Base-by-base conservation (phyloP, 139 green algal species). In the Chlamydomonas eustigma region DNA sequence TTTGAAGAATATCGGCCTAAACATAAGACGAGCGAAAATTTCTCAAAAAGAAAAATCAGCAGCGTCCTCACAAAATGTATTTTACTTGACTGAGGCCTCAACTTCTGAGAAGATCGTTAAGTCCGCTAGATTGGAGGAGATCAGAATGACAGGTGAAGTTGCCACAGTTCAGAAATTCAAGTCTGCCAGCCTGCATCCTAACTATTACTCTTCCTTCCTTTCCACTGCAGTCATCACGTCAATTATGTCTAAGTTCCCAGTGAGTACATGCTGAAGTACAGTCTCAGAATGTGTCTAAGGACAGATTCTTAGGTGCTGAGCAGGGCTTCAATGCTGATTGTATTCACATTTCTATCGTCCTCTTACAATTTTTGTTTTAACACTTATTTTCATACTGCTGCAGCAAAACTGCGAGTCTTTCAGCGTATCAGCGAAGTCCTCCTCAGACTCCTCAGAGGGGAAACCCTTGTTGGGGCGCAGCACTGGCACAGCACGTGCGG, bases 11-110 rank as follows among this genome's bases (percentile, higher is more conserved):
- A 72, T 98, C 58, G 89, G 88, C 36, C 83, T 98, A 28, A 97
- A 97, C 84, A 97, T 98, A 70, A 76, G 88, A 2, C 82, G 88
- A 2, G 94, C 92, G 25, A 96, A 96, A 81, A 75, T 98, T 31
- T 74, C 67, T 6, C 1, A 69, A 50, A 58, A 18, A 12, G 18
- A 58, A 58, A 18, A 12, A 58, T 12, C 44, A 58, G 18, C 44
- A n/a, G 31, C 31, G 2, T 32, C 28, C 33, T 8, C 71, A 31
- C 64, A 39, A 64, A 91, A 92, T 64, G 92, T 80, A 12, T 97
- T 98, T 50, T 96, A 87, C 80, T 90, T 98, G 65, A 98, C 94
- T 3, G 89, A 97, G 63, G 78, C 83, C 8, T 77, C 80, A 25
- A 95, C 80, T 1, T 89, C 84, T 64, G 92, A 98, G 75, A 98